Conservation (phyloP, 2,329 filamentous ascomycete genomes). For the Cryphonectria parasitica region DNA sequence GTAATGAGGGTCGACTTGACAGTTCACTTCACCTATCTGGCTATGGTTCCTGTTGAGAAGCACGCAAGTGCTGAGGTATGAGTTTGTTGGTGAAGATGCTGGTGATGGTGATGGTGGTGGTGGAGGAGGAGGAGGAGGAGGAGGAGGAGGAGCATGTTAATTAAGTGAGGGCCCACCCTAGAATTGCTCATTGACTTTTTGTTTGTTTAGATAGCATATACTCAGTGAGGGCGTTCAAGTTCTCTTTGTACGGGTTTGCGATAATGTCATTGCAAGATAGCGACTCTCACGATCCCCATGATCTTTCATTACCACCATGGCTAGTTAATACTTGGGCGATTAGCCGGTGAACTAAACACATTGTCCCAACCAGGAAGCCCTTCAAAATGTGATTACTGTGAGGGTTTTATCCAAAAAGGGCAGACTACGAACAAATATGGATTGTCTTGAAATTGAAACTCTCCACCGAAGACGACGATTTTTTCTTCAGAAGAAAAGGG, state of each 20-base stretch:
- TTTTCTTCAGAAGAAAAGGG: too few relatives aligned
- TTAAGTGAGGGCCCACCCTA: not conserved
- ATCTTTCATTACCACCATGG: not conserved
- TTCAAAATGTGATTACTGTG: too few relatives aligned
- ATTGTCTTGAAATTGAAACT: too few relatives aligned
- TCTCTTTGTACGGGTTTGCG: not conserved
- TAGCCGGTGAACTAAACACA: not conserved
- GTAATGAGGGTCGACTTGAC: conserved; percentile 8
- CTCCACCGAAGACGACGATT: too few relatives aligned
- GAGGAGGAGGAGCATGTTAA: not conserved
- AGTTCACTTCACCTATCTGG: not conserved
- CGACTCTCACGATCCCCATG: not conserved
- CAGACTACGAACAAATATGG: too few relatives aligned
- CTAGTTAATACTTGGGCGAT: not conserved
- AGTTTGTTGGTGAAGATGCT: not conserved
- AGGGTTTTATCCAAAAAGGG: too few relatives aligned
- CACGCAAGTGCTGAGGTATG: not conserved
- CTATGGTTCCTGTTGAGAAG: not conserved
- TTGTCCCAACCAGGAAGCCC: not conserved
- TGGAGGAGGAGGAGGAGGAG: not conserved
- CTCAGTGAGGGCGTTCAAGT: not conserved
- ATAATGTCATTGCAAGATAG: not conserved
- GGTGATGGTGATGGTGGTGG: not conserved
- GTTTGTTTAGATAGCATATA: not conserved
- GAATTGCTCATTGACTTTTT: not conserved